Evolutionary conservation across 1,139 yeast species (phyloP).

Genomic region (Zygosaccharomyces sapae): DNA sequence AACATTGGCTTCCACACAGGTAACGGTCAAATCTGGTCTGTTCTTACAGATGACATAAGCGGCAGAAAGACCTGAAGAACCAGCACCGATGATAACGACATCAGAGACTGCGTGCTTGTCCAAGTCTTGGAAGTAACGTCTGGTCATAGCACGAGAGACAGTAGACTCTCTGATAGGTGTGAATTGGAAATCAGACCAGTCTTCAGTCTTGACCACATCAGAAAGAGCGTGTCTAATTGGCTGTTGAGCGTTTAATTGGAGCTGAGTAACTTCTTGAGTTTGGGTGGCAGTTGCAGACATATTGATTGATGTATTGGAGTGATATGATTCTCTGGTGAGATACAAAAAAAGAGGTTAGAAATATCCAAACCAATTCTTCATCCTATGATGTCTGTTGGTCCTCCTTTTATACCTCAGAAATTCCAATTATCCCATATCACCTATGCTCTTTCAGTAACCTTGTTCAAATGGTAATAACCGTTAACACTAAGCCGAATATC

Average conservation of each 20-base stretch:
- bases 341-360: background rate
- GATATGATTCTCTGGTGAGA: background rate
- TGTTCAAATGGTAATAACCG: background rate
- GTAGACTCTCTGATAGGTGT: conserved; percentile 74
- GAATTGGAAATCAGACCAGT: conserved; percentile 67
- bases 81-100: conserved; percentile 73
- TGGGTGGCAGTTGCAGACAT: conserved; percentile 23
- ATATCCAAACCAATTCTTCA: background rate
- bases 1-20: conserved; percentile 69
- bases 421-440: background rate
- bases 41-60: conserved; percentile 69
- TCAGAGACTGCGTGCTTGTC: conserved; percentile 75
- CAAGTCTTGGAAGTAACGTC: conserved; percentile 66
- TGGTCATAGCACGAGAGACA: conserved; percentile 81
- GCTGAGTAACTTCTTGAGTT: conserved; percentile 21
- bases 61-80: conserved; percentile 72
- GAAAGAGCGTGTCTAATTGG: conserved; percentile 38
- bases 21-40: conserved; percentile 73
- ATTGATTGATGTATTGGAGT: background rate
- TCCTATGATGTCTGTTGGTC: background rate
- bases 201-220: conserved; percentile 39
- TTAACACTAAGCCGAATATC: background rate
- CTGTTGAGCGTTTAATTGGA: conserved; percentile 28
- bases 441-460: background rate
- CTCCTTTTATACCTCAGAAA: background rate